These are phyloP conservation scores for Endocarpon pusillum DNA, from an alignment of 495 filamentous ascomycete genomes.

Conservation along the genomic window DNA sequence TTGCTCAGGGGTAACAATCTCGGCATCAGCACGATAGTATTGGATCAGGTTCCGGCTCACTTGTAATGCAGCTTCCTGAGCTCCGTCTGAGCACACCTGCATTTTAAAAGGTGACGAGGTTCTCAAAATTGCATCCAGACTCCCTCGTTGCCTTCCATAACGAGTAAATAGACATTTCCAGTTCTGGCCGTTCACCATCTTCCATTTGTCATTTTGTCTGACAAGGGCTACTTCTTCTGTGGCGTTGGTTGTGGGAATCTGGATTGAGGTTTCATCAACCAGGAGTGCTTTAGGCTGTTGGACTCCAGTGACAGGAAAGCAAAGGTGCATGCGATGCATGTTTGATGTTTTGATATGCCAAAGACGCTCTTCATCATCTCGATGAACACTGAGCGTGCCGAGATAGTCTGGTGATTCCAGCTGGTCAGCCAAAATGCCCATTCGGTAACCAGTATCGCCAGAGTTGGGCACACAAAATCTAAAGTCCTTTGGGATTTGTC, in stretches of 20 bases:
- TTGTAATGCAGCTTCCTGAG: constrained; percentile 27
- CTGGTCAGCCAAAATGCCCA: constrained; percentile 30
- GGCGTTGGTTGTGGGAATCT: too few species aligned
- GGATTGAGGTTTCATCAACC: constrained; percentile 11
- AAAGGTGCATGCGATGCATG: constrained; percentile 23
- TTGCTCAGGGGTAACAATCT: constrained; percentile 14
- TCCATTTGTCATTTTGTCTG: too few species aligned
- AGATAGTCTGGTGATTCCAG: constrained; percentile 27
- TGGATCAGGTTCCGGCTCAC: constrained; percentile 42
- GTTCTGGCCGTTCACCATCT: constrained; percentile 4
- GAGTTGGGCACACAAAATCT: constrained; percentile 30
- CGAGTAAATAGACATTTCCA: constrained; percentile 17
- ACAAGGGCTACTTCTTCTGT: too few species aligned
- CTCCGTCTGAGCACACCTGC: constrained; percentile 12
- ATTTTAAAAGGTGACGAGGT: constrained; percentile 29
- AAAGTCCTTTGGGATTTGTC: constrained; percentile 20
- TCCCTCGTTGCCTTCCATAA: constrained; percentile 29
- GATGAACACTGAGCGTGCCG: constrained; percentile 19
- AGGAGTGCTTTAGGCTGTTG: constrained; percentile 10
- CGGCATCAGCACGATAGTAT: constrained; percentile 40
- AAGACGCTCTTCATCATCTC: constrained; percentile 3
- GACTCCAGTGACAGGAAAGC: neutral
- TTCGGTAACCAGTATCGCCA: constrained; percentile 31
- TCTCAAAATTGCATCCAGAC: constrained; percentile 33
- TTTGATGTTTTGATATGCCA: constrained; percentile 25